A percentile compares a stretch with the other conserved stretches of the same genome.
Evolutionary conservation across 2,329 filamentous ascomycete genomes (phyloP).

Genomic region (Colletotrichum sp.): DNA sequence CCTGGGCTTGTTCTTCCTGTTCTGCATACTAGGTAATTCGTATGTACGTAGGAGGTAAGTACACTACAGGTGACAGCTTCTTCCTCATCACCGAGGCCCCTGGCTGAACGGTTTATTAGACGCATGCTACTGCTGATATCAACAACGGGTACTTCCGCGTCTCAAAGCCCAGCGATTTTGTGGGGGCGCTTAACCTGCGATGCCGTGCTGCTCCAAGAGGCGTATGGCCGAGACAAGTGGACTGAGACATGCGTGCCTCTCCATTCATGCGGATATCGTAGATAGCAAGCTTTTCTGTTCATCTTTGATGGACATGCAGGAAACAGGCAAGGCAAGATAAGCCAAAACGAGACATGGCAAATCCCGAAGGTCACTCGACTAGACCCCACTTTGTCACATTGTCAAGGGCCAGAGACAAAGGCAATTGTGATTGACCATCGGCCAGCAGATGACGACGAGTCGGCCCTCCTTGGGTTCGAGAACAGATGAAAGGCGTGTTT

Average conservation of each 20-base stretch:
- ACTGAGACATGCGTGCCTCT: neutral
- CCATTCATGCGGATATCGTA: neutral
- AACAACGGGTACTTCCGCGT: neutral
- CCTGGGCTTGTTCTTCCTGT: neutral
- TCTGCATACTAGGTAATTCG: neutral
- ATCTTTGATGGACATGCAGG: neutral
- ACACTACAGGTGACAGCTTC: neutral
- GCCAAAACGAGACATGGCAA: neutral
- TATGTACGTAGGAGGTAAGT: neutral
- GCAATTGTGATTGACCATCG: neutral
- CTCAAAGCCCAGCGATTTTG: too few relatives aligned
- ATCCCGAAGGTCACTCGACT: neutral
- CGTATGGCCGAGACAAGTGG: neutral
- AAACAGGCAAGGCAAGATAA: slow-evolving; percentile 3
- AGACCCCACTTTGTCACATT: neutral
- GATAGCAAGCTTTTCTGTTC: neutral
- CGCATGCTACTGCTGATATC: neutral
- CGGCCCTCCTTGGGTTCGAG: neutral
- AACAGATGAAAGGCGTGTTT: neutral
- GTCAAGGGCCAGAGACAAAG: neutral
- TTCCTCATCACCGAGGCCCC: neutral
- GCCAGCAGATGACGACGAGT: neutral
- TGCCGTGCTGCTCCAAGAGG: neutral
- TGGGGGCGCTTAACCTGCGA: neutral
- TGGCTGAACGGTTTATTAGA: neutral